phyloP scores from a whole-genome alignment of 495 filamentous ascomycete species.

The Hypoxylon cercidicola region DNA sequence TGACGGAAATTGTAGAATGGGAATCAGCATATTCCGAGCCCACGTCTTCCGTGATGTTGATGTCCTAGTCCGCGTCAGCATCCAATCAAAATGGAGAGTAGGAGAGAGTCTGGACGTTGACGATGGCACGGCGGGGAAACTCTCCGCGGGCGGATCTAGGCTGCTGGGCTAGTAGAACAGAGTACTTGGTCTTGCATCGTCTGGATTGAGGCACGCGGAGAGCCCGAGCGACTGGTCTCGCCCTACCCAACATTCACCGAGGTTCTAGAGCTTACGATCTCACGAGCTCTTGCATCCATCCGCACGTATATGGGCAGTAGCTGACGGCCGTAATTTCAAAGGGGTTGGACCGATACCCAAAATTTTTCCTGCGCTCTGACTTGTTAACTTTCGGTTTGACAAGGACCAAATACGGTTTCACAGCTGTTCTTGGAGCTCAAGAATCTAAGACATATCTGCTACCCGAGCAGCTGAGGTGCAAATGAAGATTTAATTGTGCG shows the following conservation, averaged over 20 bases:
- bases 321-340: conserved; percentile 9
- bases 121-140: conserved; percentile 15
- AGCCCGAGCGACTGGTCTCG: conserved; percentile 21
- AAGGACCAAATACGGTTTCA: conserved; percentile 20
- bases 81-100: conserved; percentile 9
- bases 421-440: conserved; percentile 19
- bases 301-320: background rate
- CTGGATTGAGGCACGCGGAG: conserved; percentile 14
- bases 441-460: background rate
- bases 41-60: conserved; percentile 3
- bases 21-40: conserved; percentile 21
- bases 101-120: conserved; percentile 18
- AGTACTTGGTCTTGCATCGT: conserved; percentile 18
- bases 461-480: conserved; percentile 21
- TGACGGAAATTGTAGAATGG: conserved; percentile 34
- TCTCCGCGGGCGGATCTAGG: conserved; percentile 7
- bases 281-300: no score
- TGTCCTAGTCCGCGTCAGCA: conserved; percentile 9
- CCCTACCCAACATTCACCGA: conserved; percentile 16
- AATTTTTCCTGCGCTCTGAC: background rate
- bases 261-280: conserved; percentile 25
- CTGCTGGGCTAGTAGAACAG: conserved; percentile 7
- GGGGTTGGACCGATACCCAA: conserved; percentile 22
- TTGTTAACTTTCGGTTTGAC: conserved; percentile 24
- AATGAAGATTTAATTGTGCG: conserved; percentile 28